These are phyloP conservation scores for Leccinum fibrillosum DNA, from an alignment of 768 basidiomycete genomes.

Conservation along the genomic window DNA sequence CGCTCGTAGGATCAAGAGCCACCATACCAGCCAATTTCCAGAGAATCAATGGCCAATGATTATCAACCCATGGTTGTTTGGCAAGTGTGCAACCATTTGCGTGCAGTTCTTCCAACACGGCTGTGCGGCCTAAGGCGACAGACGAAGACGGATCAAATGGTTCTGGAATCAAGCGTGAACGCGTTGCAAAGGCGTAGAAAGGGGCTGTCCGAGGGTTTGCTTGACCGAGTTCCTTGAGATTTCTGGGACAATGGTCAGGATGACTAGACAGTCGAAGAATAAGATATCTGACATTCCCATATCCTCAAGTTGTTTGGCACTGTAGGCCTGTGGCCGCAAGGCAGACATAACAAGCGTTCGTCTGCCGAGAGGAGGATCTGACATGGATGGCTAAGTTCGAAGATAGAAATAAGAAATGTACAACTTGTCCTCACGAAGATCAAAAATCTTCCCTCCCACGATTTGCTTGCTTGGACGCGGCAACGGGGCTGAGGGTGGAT, in stretches of 20 bases:
- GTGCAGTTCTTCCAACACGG: slow-evolving; percentile 54
- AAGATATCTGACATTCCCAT: slow-evolving; percentile 49
- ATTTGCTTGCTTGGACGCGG: slow-evolving; percentile 8
- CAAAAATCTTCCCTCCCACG: slow-evolving; percentile 29
- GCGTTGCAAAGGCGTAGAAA: slow-evolving; percentile 57
- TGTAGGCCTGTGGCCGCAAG: slow-evolving; percentile 48
- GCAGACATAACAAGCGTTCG: slow-evolving; percentile 47
- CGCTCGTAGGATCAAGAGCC: slow-evolving; percentile 62
- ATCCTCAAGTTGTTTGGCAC: slow-evolving; percentile 39
- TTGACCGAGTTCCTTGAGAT: slow-evolving; percentile 47
- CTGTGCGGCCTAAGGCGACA: slow-evolving; percentile 44
- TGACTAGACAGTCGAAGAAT: neutral
- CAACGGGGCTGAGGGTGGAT: slow-evolving; percentile 20
- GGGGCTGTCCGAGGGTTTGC: slow-evolving; percentile 54
- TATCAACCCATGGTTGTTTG: slow-evolving; percentile 81
- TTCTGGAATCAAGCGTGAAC: slow-evolving; percentile 29
- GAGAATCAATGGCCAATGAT: slow-evolving; percentile 86
- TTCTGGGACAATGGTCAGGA: slow-evolving; percentile 35
- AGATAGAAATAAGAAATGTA: neutral
- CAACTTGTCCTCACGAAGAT: slow-evolving; percentile 38
- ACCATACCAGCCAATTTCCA: slow-evolving; percentile 95
- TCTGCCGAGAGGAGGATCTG: slow-evolving; percentile 37
- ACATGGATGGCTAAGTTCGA: neutral
- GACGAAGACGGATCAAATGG: slow-evolving; percentile 16
- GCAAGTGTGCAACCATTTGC: slow-evolving; percentile 62